Evolutionary conservation across 305 asterid species (phyloP).

Genomic region (Stenogyne calaminthoides): DNA sequence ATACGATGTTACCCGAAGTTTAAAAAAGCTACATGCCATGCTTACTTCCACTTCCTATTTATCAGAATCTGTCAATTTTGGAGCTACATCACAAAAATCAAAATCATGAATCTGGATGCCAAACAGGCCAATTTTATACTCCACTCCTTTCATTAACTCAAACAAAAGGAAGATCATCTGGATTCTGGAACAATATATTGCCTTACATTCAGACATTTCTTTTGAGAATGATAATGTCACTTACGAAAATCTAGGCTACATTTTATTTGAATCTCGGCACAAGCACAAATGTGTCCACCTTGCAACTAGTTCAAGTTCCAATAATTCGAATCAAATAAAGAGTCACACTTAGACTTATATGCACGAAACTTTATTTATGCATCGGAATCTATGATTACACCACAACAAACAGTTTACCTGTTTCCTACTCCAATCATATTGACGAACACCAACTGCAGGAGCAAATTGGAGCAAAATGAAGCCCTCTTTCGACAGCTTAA

Average conservation of each 20-base stretch:
- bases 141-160: too few relatives aligned
- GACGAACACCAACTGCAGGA: constrained; percentile 88
- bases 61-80: neutral
- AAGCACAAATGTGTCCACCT: constrained; percentile 7
- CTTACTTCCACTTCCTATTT: constrained; percentile 8
- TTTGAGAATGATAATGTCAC: neutral
- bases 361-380: neutral
- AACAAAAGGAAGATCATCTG: neutral
- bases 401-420: constrained; percentile 54
- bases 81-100: neutral
- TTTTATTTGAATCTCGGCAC: neutral
- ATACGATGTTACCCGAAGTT: neutral
- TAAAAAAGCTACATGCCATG: constrained; percentile 3
- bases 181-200: neutral
- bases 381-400: neutral
- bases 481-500: constrained; percentile 82
- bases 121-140: neutral
- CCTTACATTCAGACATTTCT: neutral
- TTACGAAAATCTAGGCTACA: neutral
- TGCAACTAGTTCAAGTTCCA: constrained; percentile 18
- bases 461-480: constrained; percentile 83
- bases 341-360: neutral
- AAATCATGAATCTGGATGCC: constrained; percentile 7
- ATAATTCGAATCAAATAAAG: constrained; percentile 11
- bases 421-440: constrained; percentile 92